phyloP scores from a whole-genome alignment of 331 rosid genomes.

The Stylosanthes scabra region DNA sequence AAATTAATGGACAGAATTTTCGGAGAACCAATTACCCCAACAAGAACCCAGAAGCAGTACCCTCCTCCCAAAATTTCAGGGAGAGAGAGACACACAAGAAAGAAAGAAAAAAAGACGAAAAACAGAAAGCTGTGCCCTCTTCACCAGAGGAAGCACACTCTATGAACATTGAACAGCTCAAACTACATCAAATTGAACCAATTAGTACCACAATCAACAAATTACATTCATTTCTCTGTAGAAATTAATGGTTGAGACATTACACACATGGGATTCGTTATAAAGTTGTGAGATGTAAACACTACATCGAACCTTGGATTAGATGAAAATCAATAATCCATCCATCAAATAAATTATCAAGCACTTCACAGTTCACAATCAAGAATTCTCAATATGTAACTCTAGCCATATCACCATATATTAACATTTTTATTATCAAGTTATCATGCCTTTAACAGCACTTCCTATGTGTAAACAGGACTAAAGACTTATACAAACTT shows the following conservation, averaged over 20 bases:
- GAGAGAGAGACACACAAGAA: no score
- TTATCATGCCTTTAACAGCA: background rate
- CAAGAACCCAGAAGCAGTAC: no score
- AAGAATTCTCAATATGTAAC: conserved; percentile 12
- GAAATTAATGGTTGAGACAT: background rate
- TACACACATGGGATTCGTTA: background rate
- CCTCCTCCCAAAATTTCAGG: no score
- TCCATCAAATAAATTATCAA: conserved; percentile 16
- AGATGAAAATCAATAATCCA: conserved; percentile 21
- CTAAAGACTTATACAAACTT: no score
- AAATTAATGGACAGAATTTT: no score
- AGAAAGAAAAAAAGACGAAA: no score
- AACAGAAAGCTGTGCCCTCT: no score
- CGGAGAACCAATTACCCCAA: no score
- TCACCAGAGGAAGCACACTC: no score
- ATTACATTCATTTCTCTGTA: conserved; percentile 21
- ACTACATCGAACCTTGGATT: conserved; percentile 10
- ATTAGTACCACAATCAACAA: conserved; percentile 21
- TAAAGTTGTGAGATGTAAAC: conserved; percentile 5
- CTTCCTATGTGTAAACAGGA: conserved; percentile 3
- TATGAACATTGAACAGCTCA: background rate
- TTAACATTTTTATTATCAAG: background rate
- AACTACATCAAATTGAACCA: conserved; percentile 24
- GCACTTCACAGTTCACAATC: conserved; percentile 5
- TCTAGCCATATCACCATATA: conserved; percentile 10